Evolutionary conservation across 352 stramenopile species (phyloP), one percentile per base, ranked within the genome.

Genomic region (Phytophthora idaei): DNA sequence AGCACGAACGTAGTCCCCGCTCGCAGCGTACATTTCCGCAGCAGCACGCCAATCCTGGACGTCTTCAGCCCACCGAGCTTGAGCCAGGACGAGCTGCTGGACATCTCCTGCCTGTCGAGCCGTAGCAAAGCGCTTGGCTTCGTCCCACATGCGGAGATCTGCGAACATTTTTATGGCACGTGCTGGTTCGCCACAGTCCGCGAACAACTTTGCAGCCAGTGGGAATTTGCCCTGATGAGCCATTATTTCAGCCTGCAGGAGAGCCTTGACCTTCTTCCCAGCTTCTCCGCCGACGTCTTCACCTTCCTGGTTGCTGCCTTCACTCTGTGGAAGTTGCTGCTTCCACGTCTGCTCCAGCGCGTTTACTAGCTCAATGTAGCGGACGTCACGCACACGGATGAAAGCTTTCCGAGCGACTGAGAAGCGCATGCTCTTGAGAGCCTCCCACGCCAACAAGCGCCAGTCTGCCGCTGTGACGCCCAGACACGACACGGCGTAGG

Each of bases 381-480:
- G 88, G 31, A 98, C 89, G 68, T 98, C 93, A 4, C 87, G 86
- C 6, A 98, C 86, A 42, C 93, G 89, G 37, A 94, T 87, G 64
- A 98, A 98, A 9, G 90, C 90, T 47, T 94, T 93, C 15, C 86
- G 81, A 2, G 89, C 89, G 27, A 93, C 87, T 10, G 78, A 80
- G 48, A 97, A 93, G 49, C 85, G 72, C 83, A 94, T 95, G 50
- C 60, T 77, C 57, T 91, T 90, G 50, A 97, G 82, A n/a, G 92
- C 85, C 52, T 94, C 88, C 76, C 90, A 90, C 1, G 84, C 92
- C 5, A 98, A 67, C 44, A 94, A 69, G 1, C 90, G 76, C 92
- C 92, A 98, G 64, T 97, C 92, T 41, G 81, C 84, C 49, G 97
- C 91, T 1, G 95, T 98, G n/a, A 98, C 93, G n/a, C 94, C 94